These are phyloP conservation scores for Huntiella bhutanensis DNA, from an alignment of 2,329 filamentous ascomycete species.

Conservation along the genomic window DNA sequence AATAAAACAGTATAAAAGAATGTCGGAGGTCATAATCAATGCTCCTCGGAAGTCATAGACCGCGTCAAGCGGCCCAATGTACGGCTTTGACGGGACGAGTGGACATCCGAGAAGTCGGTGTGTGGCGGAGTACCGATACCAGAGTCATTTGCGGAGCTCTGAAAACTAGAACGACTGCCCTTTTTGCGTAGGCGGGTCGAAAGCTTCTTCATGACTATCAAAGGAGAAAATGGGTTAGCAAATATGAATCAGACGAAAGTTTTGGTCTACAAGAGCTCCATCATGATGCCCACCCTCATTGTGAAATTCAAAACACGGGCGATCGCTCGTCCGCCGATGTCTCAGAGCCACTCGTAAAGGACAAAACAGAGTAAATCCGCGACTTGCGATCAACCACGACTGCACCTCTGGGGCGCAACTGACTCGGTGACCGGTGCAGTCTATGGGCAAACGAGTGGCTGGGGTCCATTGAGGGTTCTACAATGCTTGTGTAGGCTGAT, in stretches of 20 bases:
- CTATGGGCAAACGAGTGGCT: slow-evolving; percentile 7
- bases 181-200: slow-evolving; percentile 6
- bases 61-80: slow-evolving; percentile 5
- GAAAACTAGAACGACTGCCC: slow-evolving; percentile 4
- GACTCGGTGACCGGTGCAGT: slow-evolving; percentile 7
- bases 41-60: slow-evolving; percentile 1
- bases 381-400: slow-evolving; percentile 9
- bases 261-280: background rate
- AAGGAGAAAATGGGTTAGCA: background rate
- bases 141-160: slow-evolving; percentile 10
- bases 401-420: slow-evolving; percentile 5
- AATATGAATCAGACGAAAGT: background rate
- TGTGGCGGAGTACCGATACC: slow-evolving; percentile 10
- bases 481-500: too few relatives aligned
- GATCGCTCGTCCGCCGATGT: background rate
- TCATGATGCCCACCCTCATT: background rate
- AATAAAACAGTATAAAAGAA: background rate
- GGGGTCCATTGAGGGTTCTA: background rate
- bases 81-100: slow-evolving; percentile 4
- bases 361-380: slow-evolving; percentile 4
- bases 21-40: background rate
- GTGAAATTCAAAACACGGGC: background rate
- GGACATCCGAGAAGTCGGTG: slow-evolving; percentile 3
- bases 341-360: slow-evolving; percentile 5
- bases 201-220: slow-evolving; percentile 12